Evolutionary conservation across 208 protist genomes (phyloP), one percentile per base, ranked within the genome.

Genomic region (Leishmania gerbilli): DNA sequence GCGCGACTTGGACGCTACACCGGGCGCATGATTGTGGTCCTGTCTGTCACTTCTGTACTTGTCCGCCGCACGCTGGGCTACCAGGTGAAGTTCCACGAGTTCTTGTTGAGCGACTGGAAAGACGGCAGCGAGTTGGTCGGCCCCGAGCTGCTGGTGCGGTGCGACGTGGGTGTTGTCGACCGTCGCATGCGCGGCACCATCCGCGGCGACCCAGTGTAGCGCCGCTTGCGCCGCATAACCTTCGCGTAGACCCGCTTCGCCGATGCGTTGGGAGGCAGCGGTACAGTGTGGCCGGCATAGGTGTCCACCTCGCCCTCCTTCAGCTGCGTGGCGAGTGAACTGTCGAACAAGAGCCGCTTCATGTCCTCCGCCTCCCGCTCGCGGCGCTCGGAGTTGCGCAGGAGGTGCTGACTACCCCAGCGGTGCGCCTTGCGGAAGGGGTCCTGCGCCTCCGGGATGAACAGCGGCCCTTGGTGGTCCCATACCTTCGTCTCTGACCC

Each of bases 21-120:
- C 60, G 8, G 4, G 60, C 60, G 31, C 60, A 21, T 37, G 60
- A 37, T 19, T 21, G 60, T 21, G 60, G 60, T 2, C n/a, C 6
- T 5, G n/a, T n/a, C 13, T n/a, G 37, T n/a, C 37, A 42, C 19
- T 49, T 15, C 2, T 15, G 37, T 47, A 71, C 67, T 37, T 67
- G 60, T 17, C 31, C n/a, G 37, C 60, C n/a, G n/a, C 60, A 19
- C 60, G 42, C 24, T 37, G 49, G 68, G 53, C 55, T 79, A 97
- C 94, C 94, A 97, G 4, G 88, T 92, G n/a, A 97, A 93, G 79
- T 97, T 97, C 94, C 94, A 97, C 42, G 92, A 86, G 76, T 94
- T 90, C 78, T 89, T 92, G 82, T 90, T 91, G 68, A 96, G 89
- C 0, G 89, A 90, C 62, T 87, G 82, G 79, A 96, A 97, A 27